Evolutionary conservation across 2,329 filamentous ascomycete species (phyloP), one percentile per base, ranked within the genome.

Genomic region (Sclerotiophoma versabilis): DNA sequence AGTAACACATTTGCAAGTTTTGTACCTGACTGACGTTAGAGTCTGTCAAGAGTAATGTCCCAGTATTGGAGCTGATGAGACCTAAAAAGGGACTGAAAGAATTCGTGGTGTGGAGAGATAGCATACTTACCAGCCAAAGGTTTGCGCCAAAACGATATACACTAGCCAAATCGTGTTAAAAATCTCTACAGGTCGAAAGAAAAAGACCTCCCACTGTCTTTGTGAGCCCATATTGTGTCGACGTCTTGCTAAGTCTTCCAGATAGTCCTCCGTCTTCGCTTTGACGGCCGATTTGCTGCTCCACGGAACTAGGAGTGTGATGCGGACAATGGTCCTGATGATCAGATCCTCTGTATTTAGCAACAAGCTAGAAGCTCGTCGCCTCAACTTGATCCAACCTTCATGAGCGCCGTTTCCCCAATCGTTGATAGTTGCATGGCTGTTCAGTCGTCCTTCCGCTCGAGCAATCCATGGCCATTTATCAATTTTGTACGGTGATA

Each of bases 1-100:
- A 2, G 75, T 71, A 38, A 76, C 69, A 59, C 79, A 81, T 14
- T 70, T 53, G 61, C 78, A 81, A 2, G 69, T 79, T 48, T 75
- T 74, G 57, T 76, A 77, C 46, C 46, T 49, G n/a, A n/a, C n/a
- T n/a, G n/a, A n/a, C n/a, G n/a, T n/a, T n/a, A n/a, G n/a, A n/a
- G n/a, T n/a, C n/a, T n/a, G n/a, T n/a, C n/a, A n/a, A n/a, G n/a
- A n/a, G n/a, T n/a, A n/a, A n/a, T n/a, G n/a, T n/a, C n/a, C n/a
- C n/a, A n/a, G n/a, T n/a, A n/a, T n/a, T n/a, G n/a, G n/a, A n/a
- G n/a, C n/a, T n/a, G n/a, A n/a, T n/a, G n/a, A n/a, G n/a, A n/a
- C n/a, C n/a, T n/a, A n/a, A n/a, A n/a, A n/a, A n/a, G n/a, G n/a
- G n/a, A n/a, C n/a, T n/a, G n/a, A n/a, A n/a, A n/a, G n/a, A n/a